These are phyloP conservation scores for Brassica incana DNA, from an alignment of 345 rosid species.

Conservation along the genomic window DNA sequence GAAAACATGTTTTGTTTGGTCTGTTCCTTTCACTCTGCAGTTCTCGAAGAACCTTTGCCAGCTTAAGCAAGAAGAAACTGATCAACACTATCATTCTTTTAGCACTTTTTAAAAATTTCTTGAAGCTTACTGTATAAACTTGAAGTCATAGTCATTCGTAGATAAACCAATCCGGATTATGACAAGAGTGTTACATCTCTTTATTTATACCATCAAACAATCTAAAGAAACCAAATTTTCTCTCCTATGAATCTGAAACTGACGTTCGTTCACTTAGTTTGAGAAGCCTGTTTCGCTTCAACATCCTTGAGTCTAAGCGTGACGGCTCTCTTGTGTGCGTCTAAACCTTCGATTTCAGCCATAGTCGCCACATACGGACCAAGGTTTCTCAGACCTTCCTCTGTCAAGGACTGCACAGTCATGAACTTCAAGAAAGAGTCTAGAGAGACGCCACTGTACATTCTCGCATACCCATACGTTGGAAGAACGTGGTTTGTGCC, in stretches of 20 bases:
- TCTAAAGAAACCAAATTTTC: neutral
- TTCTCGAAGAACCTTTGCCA: slow-evolving; percentile 76
- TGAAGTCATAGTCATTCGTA: slow-evolving; percentile 14
- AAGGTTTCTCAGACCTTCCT: slow-evolving; percentile 78
- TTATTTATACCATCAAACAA: neutral
- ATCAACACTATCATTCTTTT: slow-evolving; percentile 11
- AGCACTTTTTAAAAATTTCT: neutral
- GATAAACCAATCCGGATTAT: neutral
- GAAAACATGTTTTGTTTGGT: slow-evolving; percentile 2
- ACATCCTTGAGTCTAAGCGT: slow-evolving; percentile 78
- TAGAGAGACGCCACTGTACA: slow-evolving; percentile 89
- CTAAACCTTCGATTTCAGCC: slow-evolving; percentile 89
- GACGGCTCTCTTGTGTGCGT: slow-evolving; percentile 91
- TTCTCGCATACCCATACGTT: slow-evolving; percentile 85
- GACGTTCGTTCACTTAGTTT: slow-evolving; percentile 31
- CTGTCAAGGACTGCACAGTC: slow-evolving; percentile 80
- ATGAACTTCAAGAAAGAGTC: slow-evolving; percentile 89
- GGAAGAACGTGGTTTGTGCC: slow-evolving; percentile 93
- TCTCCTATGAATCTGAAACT: neutral
- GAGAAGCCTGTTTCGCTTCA: slow-evolving; percentile 55
- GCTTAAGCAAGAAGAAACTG: slow-evolving; percentile 49
- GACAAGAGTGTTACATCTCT: slow-evolving; percentile 6
- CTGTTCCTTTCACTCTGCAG: slow-evolving; percentile 43
- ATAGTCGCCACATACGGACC: slow-evolving; percentile 83
- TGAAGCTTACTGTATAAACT: slow-evolving; percentile 17